Percentiles rank a stretch among this genome's conserved stretches.
These are phyloP conservation scores for Trichomonascaceae sp. DNA, from an alignment of 1,139 yeast genomes.

Conservation along the genomic window DNA sequence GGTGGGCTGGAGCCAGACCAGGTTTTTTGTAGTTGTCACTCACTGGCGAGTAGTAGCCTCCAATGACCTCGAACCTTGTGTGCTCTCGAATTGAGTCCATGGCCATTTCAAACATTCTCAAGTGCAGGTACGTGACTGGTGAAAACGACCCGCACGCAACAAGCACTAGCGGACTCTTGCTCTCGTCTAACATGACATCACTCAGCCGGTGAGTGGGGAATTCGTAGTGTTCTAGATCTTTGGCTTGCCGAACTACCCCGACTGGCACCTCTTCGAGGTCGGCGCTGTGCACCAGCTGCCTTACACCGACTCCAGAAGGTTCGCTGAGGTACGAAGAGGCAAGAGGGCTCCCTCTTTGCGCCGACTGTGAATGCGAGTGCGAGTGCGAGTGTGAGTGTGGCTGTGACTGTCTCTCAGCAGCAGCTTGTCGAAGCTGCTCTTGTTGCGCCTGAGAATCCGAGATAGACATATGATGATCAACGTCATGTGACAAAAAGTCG, in stretches of 20 bases:
- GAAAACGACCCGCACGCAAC: conserved; percentile 98
- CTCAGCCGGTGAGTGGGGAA: conserved; percentile 85
- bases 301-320: conserved; percentile 18
- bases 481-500: too few relatives aligned
- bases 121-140: conserved; percentile 85
- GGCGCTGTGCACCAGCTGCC: conserved; percentile 46
- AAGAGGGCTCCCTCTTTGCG: conserved; percentile 1
- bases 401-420: too few relatives aligned
- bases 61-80: conserved; percentile 87
- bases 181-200: conserved; percentile 53
- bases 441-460: not conserved
- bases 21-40: conserved; percentile 87
- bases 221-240: conserved; percentile 45
- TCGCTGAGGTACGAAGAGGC: conserved; percentile 15
- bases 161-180: conserved; percentile 78
- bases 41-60: conserved; percentile 97
- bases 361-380: not conserved
- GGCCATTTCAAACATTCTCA: conserved; percentile 98
- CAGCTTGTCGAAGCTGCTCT: not conserved
- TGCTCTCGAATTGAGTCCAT: conserved; percentile 87
- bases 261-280: conserved; percentile 95
- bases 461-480: not conserved
- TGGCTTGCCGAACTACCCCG: conserved; percentile 81
- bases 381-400: not conserved
- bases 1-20: conserved; percentile 79